Evolutionary conservation across 2,329 filamentous ascomycete species (phyloP).

Genomic region (Aspergillus hiratsukae): DNA sequence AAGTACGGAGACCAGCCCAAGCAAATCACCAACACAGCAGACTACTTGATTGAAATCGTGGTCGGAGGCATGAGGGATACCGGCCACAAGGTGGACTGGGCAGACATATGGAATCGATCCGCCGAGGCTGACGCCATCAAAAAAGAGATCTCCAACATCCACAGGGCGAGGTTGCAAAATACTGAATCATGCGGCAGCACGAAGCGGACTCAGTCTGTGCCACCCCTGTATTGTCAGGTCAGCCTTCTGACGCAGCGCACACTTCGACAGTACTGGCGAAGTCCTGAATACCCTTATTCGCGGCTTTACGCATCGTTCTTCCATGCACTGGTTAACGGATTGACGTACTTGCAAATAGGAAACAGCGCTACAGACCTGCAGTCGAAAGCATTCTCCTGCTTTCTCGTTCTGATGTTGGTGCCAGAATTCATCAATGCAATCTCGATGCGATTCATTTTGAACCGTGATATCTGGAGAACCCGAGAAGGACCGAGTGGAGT

Average conservation of each 20-base stretch:
- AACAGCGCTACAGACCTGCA: constrained; percentile 62
- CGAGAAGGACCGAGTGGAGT: constrained; percentile 65
- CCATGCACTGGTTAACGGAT: constrained; percentile 67
- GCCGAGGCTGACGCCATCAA: constrained; percentile 53
- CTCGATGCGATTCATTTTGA: constrained; percentile 65
- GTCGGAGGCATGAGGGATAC: constrained; percentile 49
- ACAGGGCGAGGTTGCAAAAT: constrained; percentile 39
- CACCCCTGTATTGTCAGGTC: constrained; percentile 57
- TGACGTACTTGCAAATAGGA: constrained; percentile 66
- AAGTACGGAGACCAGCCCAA: constrained; percentile 58
- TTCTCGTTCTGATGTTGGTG: constrained; percentile 58
- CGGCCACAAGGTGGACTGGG: constrained; percentile 58
- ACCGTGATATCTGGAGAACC: constrained; percentile 63
- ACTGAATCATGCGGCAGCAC: constrained; percentile 26
- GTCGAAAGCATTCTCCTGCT: constrained; percentile 64
- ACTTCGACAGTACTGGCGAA: constrained; percentile 66
- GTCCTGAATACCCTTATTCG: constrained; percentile 67
- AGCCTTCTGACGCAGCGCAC: constrained; percentile 62
- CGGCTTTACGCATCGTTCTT: constrained; percentile 66
- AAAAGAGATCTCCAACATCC: constrained; percentile 59
- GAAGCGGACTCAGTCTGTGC: not conserved
- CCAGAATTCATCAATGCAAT: constrained; percentile 66
- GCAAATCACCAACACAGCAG: constrained; percentile 56
- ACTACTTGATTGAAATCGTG: constrained; percentile 58
- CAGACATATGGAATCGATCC: constrained; percentile 62